A percentile compares a stretch with the other conserved stretches of the same genome.
phyloP scores from a whole-genome alignment of 768 basidiomycete genomes.

The Clitopilus passeckerianus region DNA sequence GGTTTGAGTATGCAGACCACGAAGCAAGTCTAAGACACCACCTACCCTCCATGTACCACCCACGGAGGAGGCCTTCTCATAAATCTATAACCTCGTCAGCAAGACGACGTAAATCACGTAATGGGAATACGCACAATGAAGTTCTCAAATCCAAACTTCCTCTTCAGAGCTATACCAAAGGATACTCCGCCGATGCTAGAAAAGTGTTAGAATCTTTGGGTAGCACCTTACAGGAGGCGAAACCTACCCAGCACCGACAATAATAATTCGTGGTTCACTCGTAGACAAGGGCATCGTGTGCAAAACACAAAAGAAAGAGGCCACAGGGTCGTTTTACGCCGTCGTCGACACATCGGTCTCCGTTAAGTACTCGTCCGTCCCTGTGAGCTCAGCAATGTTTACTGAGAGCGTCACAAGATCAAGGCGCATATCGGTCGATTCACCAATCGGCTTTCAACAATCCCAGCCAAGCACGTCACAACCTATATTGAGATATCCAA shows the following conservation, averaged over 20 bases:
- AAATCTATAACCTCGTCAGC: slow-evolving; percentile 28
- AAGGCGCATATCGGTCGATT: background rate
- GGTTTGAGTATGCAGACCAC: background rate
- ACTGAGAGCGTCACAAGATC: background rate
- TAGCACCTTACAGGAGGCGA: background rate
- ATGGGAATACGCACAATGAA: slow-evolving; percentile 27
- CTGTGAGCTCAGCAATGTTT: no score
- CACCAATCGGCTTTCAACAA: no score
- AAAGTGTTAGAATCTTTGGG: background rate
- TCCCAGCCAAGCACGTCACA: no score
- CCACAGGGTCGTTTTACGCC: background rate
- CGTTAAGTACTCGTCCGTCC: no score
- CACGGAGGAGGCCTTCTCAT: slow-evolving; percentile 37
- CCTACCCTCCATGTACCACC: slow-evolving; percentile 52
- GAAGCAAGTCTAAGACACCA: background rate
- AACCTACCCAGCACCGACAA: slow-evolving; percentile 31
- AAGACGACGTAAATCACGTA: background rate
- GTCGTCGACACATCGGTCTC: background rate
- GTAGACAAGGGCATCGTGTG: background rate
- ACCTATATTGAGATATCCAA: no score
- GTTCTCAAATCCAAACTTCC: slow-evolving; percentile 28
- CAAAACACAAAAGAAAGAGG: background rate
- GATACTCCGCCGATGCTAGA: slow-evolving; percentile 35
- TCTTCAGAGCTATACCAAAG: slow-evolving; percentile 36
- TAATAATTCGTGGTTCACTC: slow-evolving; percentile 15